Evolutionary conservation across 2,329 filamentous ascomycete species (phyloP), one percentile per base, ranked within the genome.

Genomic region (Penicillium sp.): DNA sequence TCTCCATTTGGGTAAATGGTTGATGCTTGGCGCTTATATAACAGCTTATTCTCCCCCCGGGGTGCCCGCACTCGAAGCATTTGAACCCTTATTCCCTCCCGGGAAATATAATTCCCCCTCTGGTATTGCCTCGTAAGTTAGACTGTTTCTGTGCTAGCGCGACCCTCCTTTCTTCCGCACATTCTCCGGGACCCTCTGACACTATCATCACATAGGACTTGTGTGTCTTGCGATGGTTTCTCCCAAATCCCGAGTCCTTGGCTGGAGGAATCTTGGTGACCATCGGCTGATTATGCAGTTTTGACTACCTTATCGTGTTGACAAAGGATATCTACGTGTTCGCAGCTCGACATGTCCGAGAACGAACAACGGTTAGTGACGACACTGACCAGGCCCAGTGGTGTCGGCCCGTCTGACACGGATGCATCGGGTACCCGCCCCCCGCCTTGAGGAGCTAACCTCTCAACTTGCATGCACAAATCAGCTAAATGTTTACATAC

Each of bases 221-320:
- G 21, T 37, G 29, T 44, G 47, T 32, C 57, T 56, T 61, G 63
- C 57, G 58, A 65, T 64, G 63, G 42, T 64, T 60, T 51, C 50
- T 41, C 47, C 38, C 54, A 58, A 57, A 61, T 51, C 49, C 51
- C 51, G 56, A 52, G 27, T 56, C 46, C 41, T 51, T 56, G 45
- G 37, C 51, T 64, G 62, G 63, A 63, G 63, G 62, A 62, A 60
- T 56, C 48, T 64, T 52, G 59, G 56, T 46, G 51, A 58, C 56
- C 44, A 31, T 55, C 47, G 52, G 46, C 50, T 41, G 57, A 58
- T 55, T 46, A 60, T 59, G 60, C 57, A 55, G 49, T 46, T 62
- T 38, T 64, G 18, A 48, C 13, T 54, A 47, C 46, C 46, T 34
- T 40, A 52, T 54, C 53, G 53, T 50, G 27, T 46, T 49, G 44